Conservation (phyloP, 805 yeast species). For the Ogataea saltuana region DNA sequence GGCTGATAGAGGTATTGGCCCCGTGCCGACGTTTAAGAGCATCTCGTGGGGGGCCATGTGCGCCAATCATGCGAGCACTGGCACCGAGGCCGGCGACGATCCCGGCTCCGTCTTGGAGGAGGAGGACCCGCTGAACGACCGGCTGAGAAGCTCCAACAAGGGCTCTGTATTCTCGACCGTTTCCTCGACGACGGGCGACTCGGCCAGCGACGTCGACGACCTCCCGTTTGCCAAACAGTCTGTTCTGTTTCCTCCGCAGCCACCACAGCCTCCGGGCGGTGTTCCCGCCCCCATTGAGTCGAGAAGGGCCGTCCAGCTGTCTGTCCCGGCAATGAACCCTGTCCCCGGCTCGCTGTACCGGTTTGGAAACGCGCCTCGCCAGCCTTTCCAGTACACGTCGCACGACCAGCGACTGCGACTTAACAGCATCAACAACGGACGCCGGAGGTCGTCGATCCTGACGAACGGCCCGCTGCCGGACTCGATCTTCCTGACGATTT, state of each 20-base stretch:
- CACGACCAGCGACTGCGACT: slow-evolving; percentile 55
- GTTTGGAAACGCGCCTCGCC: slow-evolving; percentile 23
- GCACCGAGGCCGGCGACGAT: too few species aligned
- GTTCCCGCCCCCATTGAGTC: slow-evolving; percentile 1
- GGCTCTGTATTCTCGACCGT: slow-evolving; percentile 12
- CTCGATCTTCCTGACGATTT: slow-evolving; percentile 52
- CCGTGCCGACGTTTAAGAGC: slow-evolving; percentile 18
- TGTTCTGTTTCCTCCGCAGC: background rate
- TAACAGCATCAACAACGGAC: slow-evolving; percentile 42
- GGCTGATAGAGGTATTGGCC: background rate
- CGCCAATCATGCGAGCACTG: too few species aligned
- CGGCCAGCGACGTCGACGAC: background rate
- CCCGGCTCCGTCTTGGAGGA: too few species aligned
- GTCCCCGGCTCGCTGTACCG: slow-evolving; percentile 29
- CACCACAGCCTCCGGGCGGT: background rate
- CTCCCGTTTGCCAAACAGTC: background rate
- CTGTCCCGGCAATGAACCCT: slow-evolving; percentile 32
- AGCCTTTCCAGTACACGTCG: slow-evolving; percentile 52
- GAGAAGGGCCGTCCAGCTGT: slow-evolving; percentile 15
- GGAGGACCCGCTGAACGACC: slow-evolving; percentile 1
- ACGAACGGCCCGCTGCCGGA: slow-evolving; percentile 64
- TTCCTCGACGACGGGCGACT: background rate
- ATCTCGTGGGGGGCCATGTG: slow-evolving; percentile 18
- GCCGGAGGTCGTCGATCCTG: slow-evolving; percentile 57
- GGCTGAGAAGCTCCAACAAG: slow-evolving; percentile 1